Conservation (phyloP, 768 basidiomycete genomes). For the Mycena vulgaris region DNA sequence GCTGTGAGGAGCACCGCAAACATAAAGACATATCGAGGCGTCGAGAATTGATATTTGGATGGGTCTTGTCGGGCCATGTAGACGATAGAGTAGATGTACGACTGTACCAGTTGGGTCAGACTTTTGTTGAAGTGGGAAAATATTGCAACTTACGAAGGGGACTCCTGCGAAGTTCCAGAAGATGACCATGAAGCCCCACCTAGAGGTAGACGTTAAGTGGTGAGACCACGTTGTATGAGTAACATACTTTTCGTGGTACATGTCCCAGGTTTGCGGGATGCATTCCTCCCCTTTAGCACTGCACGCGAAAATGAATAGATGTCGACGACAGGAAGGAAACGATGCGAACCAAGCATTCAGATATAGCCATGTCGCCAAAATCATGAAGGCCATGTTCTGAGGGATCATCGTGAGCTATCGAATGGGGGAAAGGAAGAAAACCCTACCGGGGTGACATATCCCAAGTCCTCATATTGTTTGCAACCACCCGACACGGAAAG, state of each 20-base stretch:
- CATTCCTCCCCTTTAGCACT: conserved; percentile 95
- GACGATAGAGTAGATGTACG: conserved; percentile 97
- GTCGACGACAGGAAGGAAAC: background rate
- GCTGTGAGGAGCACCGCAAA: conserved; percentile 85
- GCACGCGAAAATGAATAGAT: conserved; percentile 24
- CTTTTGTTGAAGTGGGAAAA: background rate
- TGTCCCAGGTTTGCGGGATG: conserved; percentile 98
- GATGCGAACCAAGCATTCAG: conserved; percentile 88
- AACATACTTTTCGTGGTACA: conserved; percentile 95
- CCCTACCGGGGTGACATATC: conserved; percentile 91
- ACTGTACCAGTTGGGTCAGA: conserved; percentile 58
- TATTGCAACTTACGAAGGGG: conserved; percentile 76
- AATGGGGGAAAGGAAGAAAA: background rate
- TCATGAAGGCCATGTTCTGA: conserved; percentile 98
- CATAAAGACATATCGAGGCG: conserved; percentile 78
- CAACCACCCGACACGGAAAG: conserved; percentile 92
- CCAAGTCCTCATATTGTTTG: conserved; percentile 95
- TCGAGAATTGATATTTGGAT: conserved; percentile 88
- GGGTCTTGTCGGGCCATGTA: conserved; percentile 98
- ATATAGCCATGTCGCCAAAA: conserved; percentile 95
- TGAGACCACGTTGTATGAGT: background rate
- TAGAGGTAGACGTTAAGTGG: conserved; percentile 40
- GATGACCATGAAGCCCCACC: conserved; percentile 97
- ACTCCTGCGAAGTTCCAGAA: conserved; percentile 98
- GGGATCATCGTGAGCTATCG: conserved; percentile 1